Percentiles rank a stretch among this genome's conserved stretches.
Conservation (phyloP, 352 stramenopile genomes). For the Thraustochytrium sp. region DNA sequence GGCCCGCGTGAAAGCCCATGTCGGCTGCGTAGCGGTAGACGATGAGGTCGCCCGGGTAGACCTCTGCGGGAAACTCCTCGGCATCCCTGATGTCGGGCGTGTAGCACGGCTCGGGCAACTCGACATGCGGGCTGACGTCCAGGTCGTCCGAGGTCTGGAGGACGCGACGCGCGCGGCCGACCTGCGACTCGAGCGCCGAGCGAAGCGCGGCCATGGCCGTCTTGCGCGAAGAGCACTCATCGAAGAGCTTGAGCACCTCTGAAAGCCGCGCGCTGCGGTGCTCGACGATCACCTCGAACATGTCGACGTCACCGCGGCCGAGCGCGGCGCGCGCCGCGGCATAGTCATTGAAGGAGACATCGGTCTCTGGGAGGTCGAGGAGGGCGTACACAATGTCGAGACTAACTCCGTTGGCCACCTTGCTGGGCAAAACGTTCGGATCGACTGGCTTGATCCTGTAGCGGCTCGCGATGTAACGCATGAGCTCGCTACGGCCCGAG, state of each 20-base stretch:
- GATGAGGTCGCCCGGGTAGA: background rate
- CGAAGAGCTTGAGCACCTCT: too few species aligned
- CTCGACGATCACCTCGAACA: background rate
- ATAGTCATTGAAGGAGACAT: background rate
- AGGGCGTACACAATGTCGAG: background rate
- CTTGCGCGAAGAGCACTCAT: too few species aligned
- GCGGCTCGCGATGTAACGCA: background rate
- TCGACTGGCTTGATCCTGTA: background rate
- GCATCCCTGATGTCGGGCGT: background rate
- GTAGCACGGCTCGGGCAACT: background rate
- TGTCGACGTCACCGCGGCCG: background rate
- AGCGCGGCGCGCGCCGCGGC: background rate
- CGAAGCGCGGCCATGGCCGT: too few species aligned
- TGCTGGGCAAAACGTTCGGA: background rate
- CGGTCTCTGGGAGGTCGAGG: background rate
- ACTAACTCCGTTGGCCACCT: background rate
- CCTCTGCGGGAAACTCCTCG: background rate
- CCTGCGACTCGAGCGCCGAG: too few species aligned
- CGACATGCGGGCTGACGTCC: background rate
- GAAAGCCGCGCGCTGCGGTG: background rate
- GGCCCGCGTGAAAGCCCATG: background rate
- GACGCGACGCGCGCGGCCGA: background rate
- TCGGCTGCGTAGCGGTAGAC: background rate
- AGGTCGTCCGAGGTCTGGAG: background rate
- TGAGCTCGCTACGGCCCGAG: background rate